These are phyloP conservation scores for Podaxis pistillaris DNA, from an alignment of 768 basidiomycete species.

Conservation along the genomic window DNA sequence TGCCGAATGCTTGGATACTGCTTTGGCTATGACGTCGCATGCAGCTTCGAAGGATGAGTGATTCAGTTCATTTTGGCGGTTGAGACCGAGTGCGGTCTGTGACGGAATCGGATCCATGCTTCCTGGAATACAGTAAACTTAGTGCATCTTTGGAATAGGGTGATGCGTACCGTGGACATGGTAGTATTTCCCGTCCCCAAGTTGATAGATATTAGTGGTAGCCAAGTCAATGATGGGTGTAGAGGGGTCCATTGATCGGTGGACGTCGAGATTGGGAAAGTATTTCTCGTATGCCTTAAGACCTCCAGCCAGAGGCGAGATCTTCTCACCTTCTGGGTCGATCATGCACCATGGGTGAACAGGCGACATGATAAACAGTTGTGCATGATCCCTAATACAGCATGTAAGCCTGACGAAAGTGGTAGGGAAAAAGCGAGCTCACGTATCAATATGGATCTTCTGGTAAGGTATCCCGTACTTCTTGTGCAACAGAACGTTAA, in stretches of 20 bases:
- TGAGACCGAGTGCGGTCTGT: constrained; percentile 13
- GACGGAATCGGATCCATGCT: constrained; percentile 16
- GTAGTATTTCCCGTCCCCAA: constrained; percentile 24
- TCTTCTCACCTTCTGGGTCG: constrained; percentile 17
- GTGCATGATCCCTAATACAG: constrained; percentile 21
- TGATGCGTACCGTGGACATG: constrained; percentile 22
- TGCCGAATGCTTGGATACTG: constrained; percentile 16
- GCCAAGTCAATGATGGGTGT: constrained; percentile 10
- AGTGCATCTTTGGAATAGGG: background rate
- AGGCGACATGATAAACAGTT: constrained; percentile 19
- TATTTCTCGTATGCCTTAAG: constrained; percentile 13
- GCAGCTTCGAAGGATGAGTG: constrained; percentile 11
- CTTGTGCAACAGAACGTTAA: constrained; percentile 23
- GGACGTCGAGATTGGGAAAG: constrained; percentile 19
- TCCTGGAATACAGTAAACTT: constrained; percentile 8
- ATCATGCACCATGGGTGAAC: constrained; percentile 10
- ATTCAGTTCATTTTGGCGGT: background rate
- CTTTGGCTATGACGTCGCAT: constrained; percentile 12
- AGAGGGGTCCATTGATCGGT: constrained; percentile 2
- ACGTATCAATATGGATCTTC: constrained; percentile 25
- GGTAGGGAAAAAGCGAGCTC: background rate
- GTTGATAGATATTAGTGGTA: constrained; percentile 25
- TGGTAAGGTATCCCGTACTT: constrained; percentile 23
- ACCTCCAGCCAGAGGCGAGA: background rate
- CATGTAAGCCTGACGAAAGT: background rate